Evolutionary conservation across 129 eudicot species (phyloP).

Genomic region (Escallonia rubra): DNA sequence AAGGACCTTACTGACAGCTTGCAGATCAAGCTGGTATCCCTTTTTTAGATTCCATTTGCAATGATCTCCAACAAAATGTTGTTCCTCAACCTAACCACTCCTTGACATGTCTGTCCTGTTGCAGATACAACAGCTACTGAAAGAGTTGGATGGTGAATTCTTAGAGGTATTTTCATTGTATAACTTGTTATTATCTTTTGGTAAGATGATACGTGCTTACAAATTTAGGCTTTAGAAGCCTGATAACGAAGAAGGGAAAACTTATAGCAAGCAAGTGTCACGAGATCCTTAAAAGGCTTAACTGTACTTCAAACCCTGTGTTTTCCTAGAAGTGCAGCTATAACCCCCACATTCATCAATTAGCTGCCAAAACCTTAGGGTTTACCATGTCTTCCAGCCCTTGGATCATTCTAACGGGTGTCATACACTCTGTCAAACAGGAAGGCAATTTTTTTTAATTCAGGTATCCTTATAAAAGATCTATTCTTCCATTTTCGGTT

Average conservation of each 20-base stretch:
- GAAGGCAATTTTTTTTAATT: too few species aligned
- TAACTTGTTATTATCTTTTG: neutral
- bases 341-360: neutral
- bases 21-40: too few species aligned
- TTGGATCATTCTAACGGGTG: too few species aligned
- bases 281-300: neutral
- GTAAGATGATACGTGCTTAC: neutral
- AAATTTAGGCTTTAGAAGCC: neutral
- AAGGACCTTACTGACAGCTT: too few species aligned
- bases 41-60: neutral
- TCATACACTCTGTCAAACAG: too few species aligned
- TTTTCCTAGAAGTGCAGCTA: neutral
- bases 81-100: neutral
- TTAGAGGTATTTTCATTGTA: conserved; percentile 44
- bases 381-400: too few species aligned
- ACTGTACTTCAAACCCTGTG: neutral
- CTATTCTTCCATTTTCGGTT: too few species aligned
- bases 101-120: conserved; percentile 8
- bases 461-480: too few species aligned
- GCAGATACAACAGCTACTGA: conserved; percentile 65
- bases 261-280: neutral
- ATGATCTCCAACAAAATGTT: neutral
- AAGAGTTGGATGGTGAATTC: conserved; percentile 86
- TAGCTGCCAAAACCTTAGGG: too few species aligned
- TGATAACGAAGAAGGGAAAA: neutral